Evolutionary conservation across 2,329 filamentous ascomycete species (phyloP).

Genomic region (Cytospora piceae): DNA sequence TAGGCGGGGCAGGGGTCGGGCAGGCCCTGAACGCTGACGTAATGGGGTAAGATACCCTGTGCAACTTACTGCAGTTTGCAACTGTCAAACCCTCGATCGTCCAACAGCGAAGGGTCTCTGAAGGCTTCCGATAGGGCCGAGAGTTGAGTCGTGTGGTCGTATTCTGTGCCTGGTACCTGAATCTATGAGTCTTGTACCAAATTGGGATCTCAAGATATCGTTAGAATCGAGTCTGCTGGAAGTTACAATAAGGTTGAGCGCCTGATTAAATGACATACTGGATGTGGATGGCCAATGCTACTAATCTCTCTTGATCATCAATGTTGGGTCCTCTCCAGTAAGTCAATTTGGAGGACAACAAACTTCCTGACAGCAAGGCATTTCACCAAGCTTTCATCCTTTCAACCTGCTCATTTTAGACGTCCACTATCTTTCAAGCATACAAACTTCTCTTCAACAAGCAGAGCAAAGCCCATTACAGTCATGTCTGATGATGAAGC

Average conservation of each 20-base stretch:
- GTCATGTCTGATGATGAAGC: constrained; percentile 90
- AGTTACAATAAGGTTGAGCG: background rate
- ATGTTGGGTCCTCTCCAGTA: constrained; percentile 3
- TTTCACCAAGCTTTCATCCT: background rate
- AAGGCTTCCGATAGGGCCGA: background rate
- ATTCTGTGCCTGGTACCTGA: background rate
- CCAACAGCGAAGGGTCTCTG: too few relatives aligned
- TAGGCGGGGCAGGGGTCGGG: background rate
- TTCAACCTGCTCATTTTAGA: background rate
- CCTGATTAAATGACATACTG: background rate
- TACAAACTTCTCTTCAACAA: background rate
- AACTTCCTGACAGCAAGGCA: constrained; percentile 11
- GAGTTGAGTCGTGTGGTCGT: background rate
- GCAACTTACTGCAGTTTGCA: background rate
- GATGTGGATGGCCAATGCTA: constrained; percentile 19
- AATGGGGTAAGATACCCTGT: background rate
- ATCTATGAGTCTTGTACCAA: background rate
- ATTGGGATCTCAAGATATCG: background rate
- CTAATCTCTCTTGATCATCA: constrained; percentile 18
- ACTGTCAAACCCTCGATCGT: too few relatives aligned
- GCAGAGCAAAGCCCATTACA: constrained; percentile 10
- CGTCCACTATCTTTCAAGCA: background rate
- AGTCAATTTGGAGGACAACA: constrained; percentile 4
- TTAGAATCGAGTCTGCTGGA: background rate
- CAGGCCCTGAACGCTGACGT: background rate